Evolutionary conservation across 2,329 filamentous ascomycete species (phyloP), one percentile per base, ranked within the genome.

Genomic region (Neodidymelliopsis sp.): DNA sequence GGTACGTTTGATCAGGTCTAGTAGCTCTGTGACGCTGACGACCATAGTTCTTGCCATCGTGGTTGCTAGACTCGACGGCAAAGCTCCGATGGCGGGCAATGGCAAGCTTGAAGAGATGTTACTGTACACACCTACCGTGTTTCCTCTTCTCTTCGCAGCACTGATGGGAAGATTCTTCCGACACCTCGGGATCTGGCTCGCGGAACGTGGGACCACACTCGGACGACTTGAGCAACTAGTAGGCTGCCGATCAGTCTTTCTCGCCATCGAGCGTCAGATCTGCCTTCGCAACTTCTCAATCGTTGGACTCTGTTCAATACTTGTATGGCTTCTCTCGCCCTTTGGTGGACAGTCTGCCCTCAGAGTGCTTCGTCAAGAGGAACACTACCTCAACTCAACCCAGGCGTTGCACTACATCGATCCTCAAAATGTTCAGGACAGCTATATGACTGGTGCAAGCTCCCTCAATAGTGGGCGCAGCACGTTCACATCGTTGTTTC

Each of bases 261-360:
- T 60, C 4, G 66, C 66, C 4, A 49, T 70, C 5, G 65, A 70
- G 40, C 67, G 63, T 4, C 65, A 68, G 25, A 51, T 67, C 4
- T 56, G 52, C 12, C 51, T 70, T 6, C 57, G 62, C 8, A 59
- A 54, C 4, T 63, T 59, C 50, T 63, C 59, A 10, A 18, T 62
- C 7, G 33, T 69, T n/a, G 65, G 66, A 4, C 19, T 67, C 3
- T 42, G 57, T 7, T 50, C 65, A 4, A 55, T 60, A 24, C 28
- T 67, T 2, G 20, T 67, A 2, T 69, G 65, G 66, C 48, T 66
- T 2, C 52, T 68, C 6, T 68, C 66, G 5, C 65, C 66, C 1
- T 50, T 69, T 10, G 65, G 66, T 10, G 66, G 65, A 9, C 66
- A 68, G 34, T 63, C 65, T 12, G 63, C 65, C 2, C 56, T 69